Base-by-base conservation (phyloP, 2,329 filamentous ascomycete species). In the Fonsecaea nubica region DNA sequence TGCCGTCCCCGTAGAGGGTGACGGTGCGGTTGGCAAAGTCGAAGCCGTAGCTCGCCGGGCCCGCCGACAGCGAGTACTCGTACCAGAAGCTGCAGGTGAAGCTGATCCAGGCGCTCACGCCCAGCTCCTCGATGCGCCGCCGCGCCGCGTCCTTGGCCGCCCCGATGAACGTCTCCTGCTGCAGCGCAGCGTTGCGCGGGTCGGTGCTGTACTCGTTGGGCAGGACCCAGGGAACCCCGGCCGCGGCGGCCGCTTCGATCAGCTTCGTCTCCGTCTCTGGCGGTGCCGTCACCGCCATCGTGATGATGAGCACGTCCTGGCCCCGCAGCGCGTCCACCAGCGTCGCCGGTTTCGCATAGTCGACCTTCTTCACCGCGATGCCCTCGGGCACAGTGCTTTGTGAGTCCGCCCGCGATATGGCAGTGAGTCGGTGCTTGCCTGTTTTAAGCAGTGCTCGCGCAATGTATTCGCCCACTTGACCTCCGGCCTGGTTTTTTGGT, bases 261-360 rank as follows among this genome's bases (percentile, higher is more conserved):
- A 89, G 77, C 67, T 84, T 84, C 61, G 71, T 73, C 52, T 86
- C 81, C 1, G 80, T 80, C 9, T 83, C 82, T 0, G 66, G 74
- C 0, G 84, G 78, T 0, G 83, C 85, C 0, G 56, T 75, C 82
- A 1, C 77, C 71, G 76, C 67, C 74, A 89, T 73, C 9, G 85
- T 86, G 62, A 89, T 87, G 69, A 88, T 78, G 2, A 89, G 77
- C 42, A 82, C 82, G n/a, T 89, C 81, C 66, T 89, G 85, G 64
- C 79, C 85, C 35, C 77, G 72, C 2, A 89, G 80, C 2, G 85
- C 86, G 0, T 75, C 73, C 0, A 85, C 78, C 8, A 89, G 72
- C 0, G 82, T 78, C 5, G 72, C 67, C 3, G 80, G 76, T 18
- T 84, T 76, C 13, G 80, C 71, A 74, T 87, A 87, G 76, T 86